Conservation (phyloP, 345 rosid genomes). For the Lumnitzera racemosa region DNA sequence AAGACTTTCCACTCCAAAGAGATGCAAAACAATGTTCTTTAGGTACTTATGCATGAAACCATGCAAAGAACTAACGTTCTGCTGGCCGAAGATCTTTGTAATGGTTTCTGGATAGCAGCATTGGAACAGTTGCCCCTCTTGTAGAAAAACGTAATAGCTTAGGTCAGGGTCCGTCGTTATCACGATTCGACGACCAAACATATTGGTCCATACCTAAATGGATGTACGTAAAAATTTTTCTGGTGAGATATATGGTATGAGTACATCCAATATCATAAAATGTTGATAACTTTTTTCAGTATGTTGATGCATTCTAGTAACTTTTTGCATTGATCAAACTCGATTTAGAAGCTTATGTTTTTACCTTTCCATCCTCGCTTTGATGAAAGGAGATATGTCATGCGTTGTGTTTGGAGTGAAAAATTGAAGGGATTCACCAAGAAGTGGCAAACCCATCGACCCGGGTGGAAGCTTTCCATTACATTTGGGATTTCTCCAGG, state of each 20-base stretch:
- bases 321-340: no score
- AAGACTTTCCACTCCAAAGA: conserved; percentile 25
- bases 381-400: conserved; percentile 14
- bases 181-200: conserved; percentile 27
- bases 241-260: no score
- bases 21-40: conserved; percentile 20
- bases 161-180: conserved; percentile 32
- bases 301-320: no score
- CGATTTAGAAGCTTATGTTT: not conserved
- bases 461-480: conserved; percentile 20
- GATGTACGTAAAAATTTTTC: not conserved
- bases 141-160: conserved; percentile 28
- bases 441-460: conserved; percentile 19
- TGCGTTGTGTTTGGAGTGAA: conserved; percentile 4
- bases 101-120: conserved; percentile 28
- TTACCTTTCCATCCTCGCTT: conserved; percentile 12
- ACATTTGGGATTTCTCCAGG: conserved; percentile 12
- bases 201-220: conserved; percentile 27
- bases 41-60: conserved; percentile 31
- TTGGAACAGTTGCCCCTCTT: conserved; percentile 30
- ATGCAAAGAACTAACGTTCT: conserved; percentile 13
- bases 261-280: no score
- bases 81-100: conserved; percentile 22
- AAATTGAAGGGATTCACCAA: conserved; percentile 22
- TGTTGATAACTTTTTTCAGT: no score